Conservation (phyloP, 768 basidiomycete genomes). For the Termitomyces bulborhizus region DNA sequence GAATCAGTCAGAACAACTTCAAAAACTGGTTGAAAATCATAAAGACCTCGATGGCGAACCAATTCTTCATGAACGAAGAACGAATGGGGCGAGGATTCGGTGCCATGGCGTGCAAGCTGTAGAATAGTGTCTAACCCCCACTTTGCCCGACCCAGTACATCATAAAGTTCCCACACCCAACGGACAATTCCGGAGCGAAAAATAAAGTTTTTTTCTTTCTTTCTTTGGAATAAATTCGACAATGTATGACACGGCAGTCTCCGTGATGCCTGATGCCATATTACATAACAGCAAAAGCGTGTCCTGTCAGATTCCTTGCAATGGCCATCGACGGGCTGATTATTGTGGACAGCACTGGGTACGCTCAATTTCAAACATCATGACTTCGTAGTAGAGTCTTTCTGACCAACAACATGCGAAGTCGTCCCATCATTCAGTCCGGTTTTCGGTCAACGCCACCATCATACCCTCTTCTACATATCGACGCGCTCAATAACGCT, state of each 20-base stretch:
- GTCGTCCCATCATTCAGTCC: constrained; percentile 82
- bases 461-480: constrained; percentile 78
- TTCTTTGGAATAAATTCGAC: too few relatives aligned
- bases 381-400: not conserved
- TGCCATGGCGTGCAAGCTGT: constrained; percentile 4
- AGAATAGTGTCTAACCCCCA: constrained; percentile 2
- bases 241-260: too few relatives aligned
- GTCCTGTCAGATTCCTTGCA: not conserved
- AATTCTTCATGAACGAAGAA: constrained; percentile 50
- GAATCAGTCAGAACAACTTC: not conserved
- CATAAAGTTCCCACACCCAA: constrained; percentile 22
- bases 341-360: constrained; percentile 72
- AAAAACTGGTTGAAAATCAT: constrained; percentile 3
- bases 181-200: constrained; percentile 27
- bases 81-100: constrained; percentile 23
- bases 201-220: too few relatives aligned
- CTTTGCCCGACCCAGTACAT: not conserved
- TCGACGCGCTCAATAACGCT: constrained; percentile 78
- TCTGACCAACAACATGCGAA: constrained; percentile 23
- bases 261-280: too few relatives aligned
- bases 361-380: constrained; percentile 20
- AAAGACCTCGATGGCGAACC: constrained; percentile 69
- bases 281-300: too few relatives aligned
- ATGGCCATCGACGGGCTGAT: constrained; percentile 84
- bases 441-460: constrained; percentile 75